These are phyloP conservation scores for Zarea fungicola DNA, from an alignment of 2,329 filamentous ascomycete species.

Conservation along the genomic window DNA sequence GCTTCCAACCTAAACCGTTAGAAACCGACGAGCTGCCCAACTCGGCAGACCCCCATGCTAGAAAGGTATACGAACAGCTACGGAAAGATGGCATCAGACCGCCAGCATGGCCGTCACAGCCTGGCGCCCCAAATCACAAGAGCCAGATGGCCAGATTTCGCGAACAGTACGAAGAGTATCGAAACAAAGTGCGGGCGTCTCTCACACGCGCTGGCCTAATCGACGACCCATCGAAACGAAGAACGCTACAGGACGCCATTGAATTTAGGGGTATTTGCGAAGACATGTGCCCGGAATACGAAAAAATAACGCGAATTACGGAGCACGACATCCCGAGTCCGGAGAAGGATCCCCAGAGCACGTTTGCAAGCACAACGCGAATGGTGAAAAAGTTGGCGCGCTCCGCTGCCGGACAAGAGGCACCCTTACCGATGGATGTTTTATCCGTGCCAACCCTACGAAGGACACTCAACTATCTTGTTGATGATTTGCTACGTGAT, in stretches of 20 bases:
- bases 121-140: constrained; percentile 47
- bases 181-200: constrained; percentile 50
- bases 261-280: constrained; percentile 64
- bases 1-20: constrained; percentile 3
- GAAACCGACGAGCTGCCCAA: constrained; percentile 12
- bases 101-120: constrained; percentile 51
- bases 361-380: constrained; percentile 42
- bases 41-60: constrained; percentile 38
- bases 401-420: constrained; percentile 63
- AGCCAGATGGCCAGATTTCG: constrained; percentile 49
- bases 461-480: constrained; percentile 57
- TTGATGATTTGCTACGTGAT: constrained; percentile 51
- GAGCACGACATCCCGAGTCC: constrained; percentile 53
- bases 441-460: constrained; percentile 54
- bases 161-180: constrained; percentile 52
- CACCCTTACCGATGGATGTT: constrained; percentile 63
- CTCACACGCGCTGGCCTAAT: constrained; percentile 56
- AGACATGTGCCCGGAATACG: constrained; percentile 65
- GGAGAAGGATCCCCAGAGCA: constrained; percentile 45
- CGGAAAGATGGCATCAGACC: constrained; percentile 49
- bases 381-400: constrained; percentile 66
- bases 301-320: constrained; percentile 57
- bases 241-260: constrained; percentile 58
- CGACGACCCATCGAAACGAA: constrained; percentile 60
- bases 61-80: constrained; percentile 47